Percentiles rank a stretch among this genome's conserved stretches.
These are phyloP conservation scores for Paraphaeosphaeria minitans DNA, from an alignment of 2,329 filamentous ascomycete genomes.

Conservation along the genomic window DNA sequence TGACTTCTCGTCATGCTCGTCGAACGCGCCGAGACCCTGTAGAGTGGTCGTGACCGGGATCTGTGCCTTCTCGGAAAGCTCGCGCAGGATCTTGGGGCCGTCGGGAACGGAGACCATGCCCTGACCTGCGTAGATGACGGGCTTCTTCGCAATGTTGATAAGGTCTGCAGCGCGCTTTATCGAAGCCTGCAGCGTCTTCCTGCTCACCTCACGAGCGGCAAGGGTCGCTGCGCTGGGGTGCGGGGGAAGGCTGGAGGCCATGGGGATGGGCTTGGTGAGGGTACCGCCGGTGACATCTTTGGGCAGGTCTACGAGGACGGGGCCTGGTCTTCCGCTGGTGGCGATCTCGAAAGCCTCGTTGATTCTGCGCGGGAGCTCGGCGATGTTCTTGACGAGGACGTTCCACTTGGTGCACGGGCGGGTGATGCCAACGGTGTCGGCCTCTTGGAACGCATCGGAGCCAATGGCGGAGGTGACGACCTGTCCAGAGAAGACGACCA, in stretches of 20 bases:
- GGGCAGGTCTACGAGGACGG: conserved; percentile 92
- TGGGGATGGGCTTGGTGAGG: conserved; percentile 81
- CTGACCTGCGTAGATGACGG: conserved; percentile 92
- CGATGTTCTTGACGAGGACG: conserved; percentile 95
- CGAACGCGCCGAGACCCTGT: conserved; percentile 88
- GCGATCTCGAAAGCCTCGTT: conserved; percentile 99
- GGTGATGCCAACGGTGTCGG: conserved; percentile 91
- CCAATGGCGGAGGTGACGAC: conserved; percentile 89
- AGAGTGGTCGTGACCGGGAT: conserved; percentile 97
- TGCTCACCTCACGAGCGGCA: conserved; percentile 74
- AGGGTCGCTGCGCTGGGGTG: conserved; percentile 86
- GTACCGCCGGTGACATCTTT: conserved; percentile 94
- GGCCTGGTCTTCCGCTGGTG: conserved; percentile 89
- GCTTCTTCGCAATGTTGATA: conserved; percentile 89
- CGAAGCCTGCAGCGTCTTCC: conserved; percentile 73
- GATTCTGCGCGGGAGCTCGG: conserved; percentile 89
- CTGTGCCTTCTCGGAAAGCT: conserved; percentile 85
- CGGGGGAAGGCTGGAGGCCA: conserved; percentile 72
- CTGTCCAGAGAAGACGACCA: conserved; percentile 96
- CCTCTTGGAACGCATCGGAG: conserved; percentile 96
- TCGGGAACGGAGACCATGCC: conserved; percentile 82
- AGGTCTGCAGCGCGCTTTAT: conserved; percentile 79
- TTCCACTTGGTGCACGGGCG: conserved; percentile 99
- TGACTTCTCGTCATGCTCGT: conserved; percentile 91
- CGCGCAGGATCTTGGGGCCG: conserved; percentile 78